A percentile compares a stretch with the other conserved stretches of the same genome.
phyloP scores from a whole-genome alignment of 306 rosid species.

The Dalbergia cultrata region DNA sequence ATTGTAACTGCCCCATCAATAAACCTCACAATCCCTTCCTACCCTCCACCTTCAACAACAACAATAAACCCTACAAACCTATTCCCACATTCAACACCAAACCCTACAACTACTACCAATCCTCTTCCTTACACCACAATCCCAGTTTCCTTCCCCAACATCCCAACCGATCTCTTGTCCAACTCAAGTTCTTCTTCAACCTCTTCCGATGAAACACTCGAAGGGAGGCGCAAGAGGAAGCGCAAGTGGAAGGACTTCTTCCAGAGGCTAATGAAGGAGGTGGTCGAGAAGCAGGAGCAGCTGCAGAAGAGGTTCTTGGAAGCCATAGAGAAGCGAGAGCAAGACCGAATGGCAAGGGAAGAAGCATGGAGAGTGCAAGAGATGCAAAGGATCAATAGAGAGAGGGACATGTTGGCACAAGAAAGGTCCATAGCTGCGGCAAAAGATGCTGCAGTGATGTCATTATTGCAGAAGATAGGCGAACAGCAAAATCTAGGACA shows the following conservation, averaged over 20 bases:
- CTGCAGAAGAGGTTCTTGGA: constrained; percentile 77
- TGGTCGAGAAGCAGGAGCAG: constrained; percentile 78
- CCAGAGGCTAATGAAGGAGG: constrained; percentile 74
- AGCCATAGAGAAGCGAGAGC: constrained; percentile 85
- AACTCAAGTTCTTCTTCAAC: constrained; percentile 77
- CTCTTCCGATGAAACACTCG: constrained; percentile 68
- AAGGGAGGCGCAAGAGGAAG: constrained; percentile 67
- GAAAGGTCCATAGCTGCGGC: constrained; percentile 75
- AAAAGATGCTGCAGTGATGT: constrained; percentile 78
- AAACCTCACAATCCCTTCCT: constrained; percentile 49
- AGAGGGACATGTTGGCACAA: constrained; percentile 75
- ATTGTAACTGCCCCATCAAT: constrained; percentile 35
- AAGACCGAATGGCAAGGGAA: constrained; percentile 68
- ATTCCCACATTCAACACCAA: constrained; percentile 38
- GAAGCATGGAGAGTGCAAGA: constrained; percentile 91
- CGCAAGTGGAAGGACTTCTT: constrained; percentile 93
- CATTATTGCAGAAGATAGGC: constrained; percentile 76
- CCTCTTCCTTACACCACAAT: not conserved
- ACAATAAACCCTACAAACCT: constrained; percentile 33
- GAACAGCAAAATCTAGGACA: constrained; percentile 60
- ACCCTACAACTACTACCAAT: constrained; percentile 27
- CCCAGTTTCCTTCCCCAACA: constrained; percentile 44
- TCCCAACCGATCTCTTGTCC: constrained; percentile 56
- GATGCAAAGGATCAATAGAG: constrained; percentile 67
- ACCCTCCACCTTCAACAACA: constrained; percentile 48